Conservation (phyloP, 305 asterid genomes). For the Solanum hybrid region DNA sequence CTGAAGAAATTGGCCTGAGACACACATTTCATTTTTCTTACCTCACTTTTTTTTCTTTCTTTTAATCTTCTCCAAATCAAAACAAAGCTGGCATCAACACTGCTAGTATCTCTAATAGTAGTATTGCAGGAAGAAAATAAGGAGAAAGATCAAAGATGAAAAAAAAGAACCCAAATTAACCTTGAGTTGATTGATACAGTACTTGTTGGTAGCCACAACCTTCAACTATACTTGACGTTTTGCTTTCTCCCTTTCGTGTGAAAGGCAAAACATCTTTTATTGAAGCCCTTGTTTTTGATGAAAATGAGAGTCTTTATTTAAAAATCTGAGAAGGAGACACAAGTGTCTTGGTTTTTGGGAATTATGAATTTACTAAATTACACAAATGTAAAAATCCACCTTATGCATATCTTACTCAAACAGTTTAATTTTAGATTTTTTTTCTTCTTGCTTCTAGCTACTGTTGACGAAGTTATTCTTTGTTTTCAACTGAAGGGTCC, state of each 20-base stretch:
- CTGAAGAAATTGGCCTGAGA: not conserved
- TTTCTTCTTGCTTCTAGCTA: not conserved
- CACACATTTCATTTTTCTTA: not conserved
- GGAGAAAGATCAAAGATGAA: not conserved
- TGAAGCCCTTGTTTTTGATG: not conserved
- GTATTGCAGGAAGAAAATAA: not conserved
- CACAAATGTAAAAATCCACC: not conserved
- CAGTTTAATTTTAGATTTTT: not conserved
- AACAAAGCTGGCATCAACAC: not conserved
- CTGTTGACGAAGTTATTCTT: not conserved
- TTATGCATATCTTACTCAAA: not conserved
- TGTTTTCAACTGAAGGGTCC: constrained; percentile 47
- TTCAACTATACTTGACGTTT: not conserved
- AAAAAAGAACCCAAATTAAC: not conserved
- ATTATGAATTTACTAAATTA: not conserved
- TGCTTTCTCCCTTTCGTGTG: not conserved
- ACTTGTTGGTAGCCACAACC: not conserved
- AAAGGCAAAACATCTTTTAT: not conserved
- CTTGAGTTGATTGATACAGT: not conserved
- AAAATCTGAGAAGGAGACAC: not conserved
- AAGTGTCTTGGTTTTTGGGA: not conserved
- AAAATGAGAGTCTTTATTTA: not conserved
- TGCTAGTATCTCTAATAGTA: not conserved
- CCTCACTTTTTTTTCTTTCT: not conserved
- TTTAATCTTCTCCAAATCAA: not conserved